Base-by-base conservation (phyloP, 257 asterid species). In the Cinchona pubescens region DNA sequence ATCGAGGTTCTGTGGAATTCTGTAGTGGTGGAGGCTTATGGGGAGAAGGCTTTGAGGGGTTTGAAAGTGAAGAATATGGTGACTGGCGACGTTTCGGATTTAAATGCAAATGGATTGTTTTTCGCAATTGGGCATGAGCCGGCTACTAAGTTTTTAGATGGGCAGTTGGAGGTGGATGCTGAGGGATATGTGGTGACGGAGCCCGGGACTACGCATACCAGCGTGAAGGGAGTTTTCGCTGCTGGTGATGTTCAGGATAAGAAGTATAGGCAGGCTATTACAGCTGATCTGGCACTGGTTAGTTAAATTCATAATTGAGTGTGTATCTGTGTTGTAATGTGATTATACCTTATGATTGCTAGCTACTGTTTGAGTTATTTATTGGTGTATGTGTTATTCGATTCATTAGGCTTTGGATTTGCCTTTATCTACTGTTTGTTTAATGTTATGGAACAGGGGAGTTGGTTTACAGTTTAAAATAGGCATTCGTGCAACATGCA, bases 241-340 rank as follows among this genome's bases (percentile, higher is more conserved):
- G 97, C 97, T 37, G 99, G 98, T 64, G 99, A 95, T 84, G 98
- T 95, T 80, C 98, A 95, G 87, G 99, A 95, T 79, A 92, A 95
- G 88, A 92, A 92, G 80, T 95, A 92, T 81, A 88, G 98, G 82
- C 98, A 92, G 86, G 99, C 98, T 46, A 63, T 95, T 79, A 91
- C 99, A 55, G 99, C 99, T 42, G 97, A 9, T 9, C 98, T 79
- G 99, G 99, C 64, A 76, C 96, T 29, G 99, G 98, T 95, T 56
- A 87, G 92, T 84, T 30, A 3, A 46, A 32, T 38, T 38, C 14
- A 18, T 32, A 3, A 16, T 38, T 63, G 16, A 10, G 21, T 53
- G 59, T 12, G 61, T 25, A 5, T 63, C 9, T 40, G 4, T 40
- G 45, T 9, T 9, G 6, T 3, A 40, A 40, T 40, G n/a, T n/a